A percentile compares a stretch with the other conserved stretches of the same genome.
These are phyloP conservation scores for Hypoxylon sp. DNA, from an alignment of 2,329 filamentous ascomycete genomes.

Conservation along the genomic window DNA sequence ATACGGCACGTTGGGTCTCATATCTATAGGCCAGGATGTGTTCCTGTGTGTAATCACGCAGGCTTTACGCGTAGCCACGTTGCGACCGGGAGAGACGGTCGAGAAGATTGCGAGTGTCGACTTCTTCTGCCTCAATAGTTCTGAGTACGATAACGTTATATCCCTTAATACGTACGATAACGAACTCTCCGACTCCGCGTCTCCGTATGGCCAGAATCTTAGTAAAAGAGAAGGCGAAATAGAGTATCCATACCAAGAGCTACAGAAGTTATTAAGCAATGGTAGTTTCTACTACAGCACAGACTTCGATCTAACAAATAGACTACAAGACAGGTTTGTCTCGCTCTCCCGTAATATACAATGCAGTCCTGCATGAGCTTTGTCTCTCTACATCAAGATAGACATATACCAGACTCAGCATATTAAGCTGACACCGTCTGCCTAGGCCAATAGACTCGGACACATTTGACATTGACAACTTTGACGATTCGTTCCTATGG, in stretches of 20 bases:
- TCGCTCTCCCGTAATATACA: constrained; percentile 1
- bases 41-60: constrained; percentile 92
- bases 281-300: constrained; percentile 98
- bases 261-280: constrained; percentile 93
- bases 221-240: constrained; percentile 78
- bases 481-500: constrained; percentile 95
- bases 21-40: constrained; percentile 85
- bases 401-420: constrained; percentile 10
- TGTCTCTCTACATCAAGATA: constrained; percentile 4
- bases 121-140: constrained; percentile 91
- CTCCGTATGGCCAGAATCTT: constrained; percentile 65
- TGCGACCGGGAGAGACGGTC: constrained; percentile 89
- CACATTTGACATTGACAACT: constrained; percentile 90
- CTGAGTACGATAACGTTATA: constrained; percentile 85
- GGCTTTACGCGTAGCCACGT: constrained; percentile 81
- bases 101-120: constrained; percentile 89
- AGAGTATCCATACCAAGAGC: constrained; percentile 89
- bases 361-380: constrained; percentile 3
- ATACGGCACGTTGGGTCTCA: constrained; percentile 89
- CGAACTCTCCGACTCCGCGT: constrained; percentile 64
- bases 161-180: constrained; percentile 67
- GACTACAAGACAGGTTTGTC: constrained; percentile 84
- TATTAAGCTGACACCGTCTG: constrained; percentile 41
- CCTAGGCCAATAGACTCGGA: constrained; percentile 78
- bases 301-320: constrained; percentile 96